Base-by-base conservation (phyloP, 1,139 yeast species). In the Yamadazyma blattariae region DNA sequence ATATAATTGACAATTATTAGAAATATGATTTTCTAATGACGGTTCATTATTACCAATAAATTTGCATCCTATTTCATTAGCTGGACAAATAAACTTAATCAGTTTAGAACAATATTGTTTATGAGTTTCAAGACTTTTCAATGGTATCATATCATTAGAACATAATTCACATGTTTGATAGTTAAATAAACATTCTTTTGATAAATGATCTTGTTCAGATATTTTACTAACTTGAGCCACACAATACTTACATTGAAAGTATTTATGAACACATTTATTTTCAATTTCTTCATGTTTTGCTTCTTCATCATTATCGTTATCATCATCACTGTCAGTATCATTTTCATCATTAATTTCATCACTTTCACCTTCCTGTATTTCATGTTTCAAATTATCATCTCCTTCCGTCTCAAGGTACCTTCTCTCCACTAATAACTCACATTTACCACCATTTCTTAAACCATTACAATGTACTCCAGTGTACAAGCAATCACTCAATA, bases 381-480 rank as follows among this genome's bases (percentile, higher is more conserved):
- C 25, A 9, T 7, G 14, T n/a, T 30, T n/a, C 11, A 14, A 13
- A n/a, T 11, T 8, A n/a, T 33, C 30, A 5, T 21, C 29, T 9
- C n/a, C 18, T 22, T 32, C 35, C 11, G n/a, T 18, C n/a, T 26
- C 39, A 19, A 27, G 14, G 21, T 29, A 40, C 16, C 51, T 30
- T 38, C 52, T 36, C 32, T 47, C 51, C 4, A 48, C 48, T 11
- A 41, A 7, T 8, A 30, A 20, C 10, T 33, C 30, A 20, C 46
- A 42, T 4, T 30, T 38, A 5, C 34, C 40, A 2, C 35, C 45
- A 13, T 37, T 35, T 34, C 68, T 36, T 2, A 26, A 32, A 1
- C 71, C 67, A 34, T 52, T 48, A 44, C 82, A 82, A 27, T 40
- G 40, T 1, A 80, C 76, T 3, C 74, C 70, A 0, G 82, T 77